Base-by-base conservation (phyloP, 371 early-diverging fungal species). In the Syncephalastrum sp. region DNA sequence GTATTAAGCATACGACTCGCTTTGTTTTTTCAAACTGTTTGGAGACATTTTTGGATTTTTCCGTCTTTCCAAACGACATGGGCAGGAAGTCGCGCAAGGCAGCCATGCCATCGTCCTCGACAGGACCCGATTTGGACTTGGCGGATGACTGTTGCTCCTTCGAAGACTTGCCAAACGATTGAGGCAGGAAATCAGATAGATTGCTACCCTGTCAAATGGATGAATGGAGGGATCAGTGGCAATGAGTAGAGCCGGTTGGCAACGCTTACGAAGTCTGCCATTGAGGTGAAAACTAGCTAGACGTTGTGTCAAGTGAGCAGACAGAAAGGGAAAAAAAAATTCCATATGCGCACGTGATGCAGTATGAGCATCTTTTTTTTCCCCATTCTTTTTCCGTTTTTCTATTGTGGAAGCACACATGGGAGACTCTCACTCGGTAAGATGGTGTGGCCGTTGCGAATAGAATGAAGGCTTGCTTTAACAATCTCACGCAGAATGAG, bases 41-140 rank as follows among this genome's bases (percentile, higher is more conserved):
- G 3, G 54, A 42, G 0, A 62, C 25, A 25, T 72, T 65, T 12
- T 64, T 72, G 25, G 70, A 61, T 23, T 75, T 50, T 27, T 76
- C 70, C 54, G 79, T 76, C 51, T 81, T 80, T 10, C 84, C 86
- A 67, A 86, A 86, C 4, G 84, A 81, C 5, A 68, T 81, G n/a
- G 84, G 84, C 61, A 86, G 61, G 52, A 82, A 77, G 17, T 69
- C 67, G 24, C 81, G 59, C 10, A 86, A 61, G 3, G 79, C 70
- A 55, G 78, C 82, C 72, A 72, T 70, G 42, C 69, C 80, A 27
- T 74, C 59, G 42, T 53, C 45, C 2, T 53, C 54, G n/a, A 33
- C 38, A 10, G 38, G 38, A 5, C 8, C 8, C 38, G 38, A 33
- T 10, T 33, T 33, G 38, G 38, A 3, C 8, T 33, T 5, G 38